These are phyloP conservation scores for Yarrowia osloensis DNA, from an alignment of 805 yeast species.

Conservation along the genomic window DNA sequence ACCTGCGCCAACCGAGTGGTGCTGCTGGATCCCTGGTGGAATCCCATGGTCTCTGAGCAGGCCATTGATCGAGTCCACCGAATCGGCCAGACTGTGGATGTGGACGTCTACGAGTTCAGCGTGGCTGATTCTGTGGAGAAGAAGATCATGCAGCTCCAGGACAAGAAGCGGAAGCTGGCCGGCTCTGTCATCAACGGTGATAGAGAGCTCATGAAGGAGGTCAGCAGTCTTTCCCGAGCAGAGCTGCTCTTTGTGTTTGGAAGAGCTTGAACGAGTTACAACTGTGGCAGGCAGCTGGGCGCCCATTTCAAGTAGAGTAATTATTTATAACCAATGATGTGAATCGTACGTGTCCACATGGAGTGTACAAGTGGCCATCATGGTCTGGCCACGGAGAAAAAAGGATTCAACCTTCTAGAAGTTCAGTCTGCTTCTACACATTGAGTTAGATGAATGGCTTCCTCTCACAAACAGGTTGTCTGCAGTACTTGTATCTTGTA, in stretches of 20 bases:
- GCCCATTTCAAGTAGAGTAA: background rate
- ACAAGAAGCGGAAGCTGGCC: constrained; percentile 44
- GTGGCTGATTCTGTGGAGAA: constrained; percentile 48
- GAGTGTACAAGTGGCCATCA: background rate
- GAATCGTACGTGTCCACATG: too few relatives aligned
- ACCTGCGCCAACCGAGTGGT: constrained; percentile 49
- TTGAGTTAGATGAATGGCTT: background rate
- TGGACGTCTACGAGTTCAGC: constrained; percentile 50
- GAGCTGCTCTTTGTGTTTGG: constrained; percentile 39
- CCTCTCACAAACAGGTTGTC: too few relatives aligned
- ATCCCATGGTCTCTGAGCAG: constrained; percentile 53
- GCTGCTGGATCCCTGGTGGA: constrained; percentile 54
- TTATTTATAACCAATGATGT: constrained; percentile 4
- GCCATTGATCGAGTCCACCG: constrained; percentile 56
- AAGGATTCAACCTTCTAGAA: background rate
- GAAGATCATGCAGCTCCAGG: constrained; percentile 44
- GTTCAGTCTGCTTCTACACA: background rate
- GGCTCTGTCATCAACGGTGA: constrained; percentile 41
- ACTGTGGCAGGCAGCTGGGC: background rate
- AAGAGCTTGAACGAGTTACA: background rate
- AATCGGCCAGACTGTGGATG: constrained; percentile 50
- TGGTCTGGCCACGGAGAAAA: too few relatives aligned
- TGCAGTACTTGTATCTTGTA: background rate
- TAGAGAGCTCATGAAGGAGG: constrained; percentile 31
- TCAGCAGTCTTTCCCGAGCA: constrained; percentile 36